Conservation (phyloP, 1,284 basidiomycete species). For the Leccinum fuscescens region DNA sequence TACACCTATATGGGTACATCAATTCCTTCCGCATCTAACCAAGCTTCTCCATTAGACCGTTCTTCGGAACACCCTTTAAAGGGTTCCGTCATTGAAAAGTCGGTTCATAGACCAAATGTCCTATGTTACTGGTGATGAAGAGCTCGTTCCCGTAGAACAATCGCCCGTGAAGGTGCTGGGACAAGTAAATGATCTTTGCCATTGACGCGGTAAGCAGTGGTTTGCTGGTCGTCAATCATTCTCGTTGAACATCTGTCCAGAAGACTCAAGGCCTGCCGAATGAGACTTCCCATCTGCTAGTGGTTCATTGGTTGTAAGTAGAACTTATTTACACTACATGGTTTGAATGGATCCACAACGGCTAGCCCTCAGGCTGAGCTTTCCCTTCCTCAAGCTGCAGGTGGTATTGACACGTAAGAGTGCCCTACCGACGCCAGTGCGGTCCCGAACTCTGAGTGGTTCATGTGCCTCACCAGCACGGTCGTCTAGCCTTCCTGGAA, state of each 20-base stretch:
- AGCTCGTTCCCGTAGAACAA: background rate
- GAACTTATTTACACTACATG: background rate
- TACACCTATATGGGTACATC: too few relatives aligned
- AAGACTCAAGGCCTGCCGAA: background rate
- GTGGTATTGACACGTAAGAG: background rate
- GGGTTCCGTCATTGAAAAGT: too few relatives aligned
- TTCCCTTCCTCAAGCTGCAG: background rate
- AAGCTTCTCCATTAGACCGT: too few relatives aligned
- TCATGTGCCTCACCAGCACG: conserved; percentile 38
- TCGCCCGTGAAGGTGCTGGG: background rate
- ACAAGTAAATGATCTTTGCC: background rate
- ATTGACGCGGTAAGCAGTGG: background rate
- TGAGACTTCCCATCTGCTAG: background rate
- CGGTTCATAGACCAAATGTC: background rate
- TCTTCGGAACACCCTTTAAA: too few relatives aligned
- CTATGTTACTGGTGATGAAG: background rate
- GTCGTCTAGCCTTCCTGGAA: conserved; percentile 36
- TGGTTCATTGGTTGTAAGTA: background rate
- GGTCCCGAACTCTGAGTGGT: conserved; percentile 23
- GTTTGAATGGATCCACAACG: background rate
- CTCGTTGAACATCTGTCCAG: too few relatives aligned
- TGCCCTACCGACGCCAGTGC: background rate
- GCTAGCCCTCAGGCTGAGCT: background rate
- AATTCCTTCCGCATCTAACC: too few relatives aligned
- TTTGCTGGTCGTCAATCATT: background rate